A percentile compares a stretch with the other conserved stretches of the same genome.
These are phyloP conservation scores for Salix koriyanagi DNA, from an alignment of 345 rosid species.

Conservation along the genomic window DNA sequence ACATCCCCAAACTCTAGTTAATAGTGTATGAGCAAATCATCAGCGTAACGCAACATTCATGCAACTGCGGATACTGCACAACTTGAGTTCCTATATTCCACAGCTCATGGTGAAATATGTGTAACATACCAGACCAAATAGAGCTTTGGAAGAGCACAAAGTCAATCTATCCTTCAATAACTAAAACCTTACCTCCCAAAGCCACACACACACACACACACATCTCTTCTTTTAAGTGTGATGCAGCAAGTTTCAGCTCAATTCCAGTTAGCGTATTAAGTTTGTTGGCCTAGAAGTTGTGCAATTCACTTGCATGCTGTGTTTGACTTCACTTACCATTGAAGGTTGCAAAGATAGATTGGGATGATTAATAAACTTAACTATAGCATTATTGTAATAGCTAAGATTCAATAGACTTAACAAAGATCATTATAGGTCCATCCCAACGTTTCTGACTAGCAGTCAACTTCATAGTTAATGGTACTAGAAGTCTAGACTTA, in stretches of 20 bases:
- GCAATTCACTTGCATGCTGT: neutral
- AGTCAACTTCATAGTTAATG: neutral
- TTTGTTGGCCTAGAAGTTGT: neutral
- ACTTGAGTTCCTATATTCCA: neutral
- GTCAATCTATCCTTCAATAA: neutral
- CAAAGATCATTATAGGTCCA: neutral
- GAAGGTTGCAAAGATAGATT: neutral
- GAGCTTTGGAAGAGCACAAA: neutral
- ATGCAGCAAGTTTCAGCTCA: neutral
- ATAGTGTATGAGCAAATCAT: neutral
- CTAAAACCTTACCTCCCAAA: neutral
- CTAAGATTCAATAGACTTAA: neutral
- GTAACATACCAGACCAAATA: neutral
- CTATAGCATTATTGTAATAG: neutral
- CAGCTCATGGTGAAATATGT: neutral
- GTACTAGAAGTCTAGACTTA: neutral
- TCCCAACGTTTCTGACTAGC: neutral
- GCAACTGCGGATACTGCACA: neutral
- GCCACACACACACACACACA: too few species aligned
- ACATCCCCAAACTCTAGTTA: neutral
- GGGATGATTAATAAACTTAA: neutral
- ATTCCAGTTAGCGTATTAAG: neutral
- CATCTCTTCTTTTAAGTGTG: neutral
- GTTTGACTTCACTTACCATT: slow-evolving; percentile 1
- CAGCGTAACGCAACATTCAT: neutral